Evolutionary conservation across 192 early-diverging fungal genomes (phyloP).

Genomic region (Coemansia sp.): DNA sequence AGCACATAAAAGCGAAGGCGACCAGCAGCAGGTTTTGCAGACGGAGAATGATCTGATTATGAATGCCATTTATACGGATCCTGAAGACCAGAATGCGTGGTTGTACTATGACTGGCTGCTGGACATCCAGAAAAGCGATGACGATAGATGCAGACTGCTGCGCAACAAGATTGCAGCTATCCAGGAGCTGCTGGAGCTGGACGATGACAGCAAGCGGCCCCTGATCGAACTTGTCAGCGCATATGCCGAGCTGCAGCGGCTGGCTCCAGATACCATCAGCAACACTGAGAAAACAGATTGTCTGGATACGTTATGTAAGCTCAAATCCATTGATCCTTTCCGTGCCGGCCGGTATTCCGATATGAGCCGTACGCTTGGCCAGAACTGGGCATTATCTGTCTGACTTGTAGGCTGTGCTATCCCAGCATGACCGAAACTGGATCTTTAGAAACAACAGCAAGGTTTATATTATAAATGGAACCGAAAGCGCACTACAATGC

Average conservation of each 20-base stretch:
- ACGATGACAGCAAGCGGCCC: conserved; percentile 43
- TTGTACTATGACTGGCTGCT: conserved; percentile 94
- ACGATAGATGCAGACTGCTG: conserved; percentile 24
- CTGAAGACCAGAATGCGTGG: conserved; percentile 96
- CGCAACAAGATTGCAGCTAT: conserved; percentile 30
- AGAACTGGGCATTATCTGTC: conserved; percentile 15
- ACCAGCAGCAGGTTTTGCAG: conserved; percentile 24
- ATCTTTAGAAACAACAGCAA: too few species aligned
- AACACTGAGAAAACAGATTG: conserved; percentile 26
- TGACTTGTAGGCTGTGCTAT: too few species aligned
- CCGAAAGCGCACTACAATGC: too few species aligned
- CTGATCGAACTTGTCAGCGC: conserved; percentile 31
- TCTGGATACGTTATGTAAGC: conserved; percentile 15
- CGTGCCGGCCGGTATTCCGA: conserved; percentile 37
- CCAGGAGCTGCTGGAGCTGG: conserved; percentile 51
- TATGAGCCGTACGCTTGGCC: conserved; percentile 14
- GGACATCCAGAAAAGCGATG: conserved; percentile 46
- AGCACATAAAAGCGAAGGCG: background rate
- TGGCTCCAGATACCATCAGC: conserved; percentile 9
- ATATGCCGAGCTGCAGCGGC: conserved; percentile 22
- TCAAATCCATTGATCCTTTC: conserved; percentile 27
- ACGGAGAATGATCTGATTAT: conserved; percentile 80
- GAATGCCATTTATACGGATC: conserved; percentile 94
- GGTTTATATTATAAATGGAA: too few species aligned
- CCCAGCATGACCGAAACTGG: too few species aligned